Conservation (phyloP, 1,284 basidiomycete genomes). For the Fomitopsis schrenkii region DNA sequence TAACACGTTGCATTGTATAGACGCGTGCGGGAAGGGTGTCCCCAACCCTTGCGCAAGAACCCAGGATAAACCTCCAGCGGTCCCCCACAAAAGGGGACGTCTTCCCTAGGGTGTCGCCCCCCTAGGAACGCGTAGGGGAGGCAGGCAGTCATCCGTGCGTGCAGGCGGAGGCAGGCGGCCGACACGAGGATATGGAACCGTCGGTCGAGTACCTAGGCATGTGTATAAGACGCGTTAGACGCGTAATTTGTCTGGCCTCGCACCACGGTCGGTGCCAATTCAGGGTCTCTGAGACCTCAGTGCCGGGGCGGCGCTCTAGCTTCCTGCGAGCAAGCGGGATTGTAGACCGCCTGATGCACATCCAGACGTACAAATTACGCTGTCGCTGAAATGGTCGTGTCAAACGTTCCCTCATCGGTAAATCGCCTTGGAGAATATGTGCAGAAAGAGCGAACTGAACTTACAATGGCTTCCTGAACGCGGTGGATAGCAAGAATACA, state of each 20-base stretch:
- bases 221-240: neutral
- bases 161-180: neutral
- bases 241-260: neutral
- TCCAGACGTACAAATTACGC: neutral
- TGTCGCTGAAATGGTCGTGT: neutral
- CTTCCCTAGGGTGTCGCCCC: too few relatives aligned
- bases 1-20: neutral
- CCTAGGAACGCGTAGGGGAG: neutral
- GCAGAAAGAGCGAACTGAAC: neutral
- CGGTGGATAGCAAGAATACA: neutral
- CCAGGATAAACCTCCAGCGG: neutral
- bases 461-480: neutral
- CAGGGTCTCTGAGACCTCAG: neutral
- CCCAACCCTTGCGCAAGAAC: neutral
- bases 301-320: neutral
- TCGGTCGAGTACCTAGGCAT: neutral
- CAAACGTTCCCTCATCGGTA: neutral
- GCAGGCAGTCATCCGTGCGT: neutral
- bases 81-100: neutral
- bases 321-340: too few relatives aligned
- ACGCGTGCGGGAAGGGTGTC: neutral
- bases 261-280: neutral
- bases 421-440: neutral
- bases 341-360: neutral
- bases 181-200: neutral